phyloP scores from a whole-genome alignment of 495 filamentous ascomycete species.

The Parathielavia hyrcaniae region DNA sequence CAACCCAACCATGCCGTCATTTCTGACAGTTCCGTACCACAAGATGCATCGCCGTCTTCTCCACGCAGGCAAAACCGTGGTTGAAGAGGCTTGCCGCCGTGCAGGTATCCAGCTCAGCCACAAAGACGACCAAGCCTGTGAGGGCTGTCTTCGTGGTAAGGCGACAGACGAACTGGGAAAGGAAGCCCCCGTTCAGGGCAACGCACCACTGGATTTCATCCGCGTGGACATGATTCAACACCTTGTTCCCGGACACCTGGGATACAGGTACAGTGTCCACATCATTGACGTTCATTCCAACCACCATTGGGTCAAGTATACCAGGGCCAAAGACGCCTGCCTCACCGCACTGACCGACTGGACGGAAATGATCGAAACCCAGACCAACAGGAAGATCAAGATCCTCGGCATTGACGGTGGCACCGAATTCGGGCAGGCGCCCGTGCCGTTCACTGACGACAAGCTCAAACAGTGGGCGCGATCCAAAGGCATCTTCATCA shows the following conservation, averaged over 20 bases:
- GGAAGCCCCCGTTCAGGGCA: background rate
- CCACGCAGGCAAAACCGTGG: background rate
- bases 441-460: background rate
- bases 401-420: background rate
- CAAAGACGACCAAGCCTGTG: background rate
- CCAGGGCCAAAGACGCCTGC: background rate
- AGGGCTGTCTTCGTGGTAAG: background rate
- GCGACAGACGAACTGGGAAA: background rate
- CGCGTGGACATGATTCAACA: background rate
- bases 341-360: background rate
- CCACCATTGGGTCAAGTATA: background rate
- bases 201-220: background rate
- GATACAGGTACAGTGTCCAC: background rate
- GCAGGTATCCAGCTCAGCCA: background rate
- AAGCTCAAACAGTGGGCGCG: background rate
- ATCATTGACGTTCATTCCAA: slow-evolving; percentile 1
- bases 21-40: background rate
- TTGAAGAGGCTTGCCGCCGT: background rate
- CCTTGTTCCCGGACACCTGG: background rate
- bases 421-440: background rate
- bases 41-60: background rate
- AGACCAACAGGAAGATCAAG: background rate
- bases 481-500: background rate
- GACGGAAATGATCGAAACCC: background rate
- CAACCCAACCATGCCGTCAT: background rate